Conservation (phyloP, 345 rosid species). For the Barbarea vulgaris region DNA sequence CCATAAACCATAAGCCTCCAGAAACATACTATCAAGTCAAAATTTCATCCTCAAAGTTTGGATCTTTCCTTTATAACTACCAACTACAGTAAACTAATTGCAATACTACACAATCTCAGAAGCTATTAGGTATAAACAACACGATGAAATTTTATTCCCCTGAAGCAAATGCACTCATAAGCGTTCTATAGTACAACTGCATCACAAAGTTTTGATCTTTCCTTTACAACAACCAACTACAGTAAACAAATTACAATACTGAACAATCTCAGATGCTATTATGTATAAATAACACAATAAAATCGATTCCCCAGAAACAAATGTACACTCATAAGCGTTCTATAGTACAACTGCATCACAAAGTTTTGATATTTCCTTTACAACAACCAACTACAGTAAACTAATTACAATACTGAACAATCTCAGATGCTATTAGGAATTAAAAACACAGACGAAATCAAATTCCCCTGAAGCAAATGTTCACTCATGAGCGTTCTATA, state of each 20-base stretch:
- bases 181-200: background rate
- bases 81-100: background rate
- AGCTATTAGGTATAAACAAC: constrained; percentile 18
- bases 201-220: background rate
- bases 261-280: background rate
- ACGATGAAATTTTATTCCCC: constrained; percentile 78
- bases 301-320: constrained; percentile 66
- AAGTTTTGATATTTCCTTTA: background rate
- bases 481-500: background rate
- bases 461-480: constrained; percentile 64
- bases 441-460: too few species aligned
- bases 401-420: too few species aligned
- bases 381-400: background rate
- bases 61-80: background rate
- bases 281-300: constrained; percentile 57
- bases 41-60: background rate
- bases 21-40: background rate
- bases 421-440: too few species aligned
- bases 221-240: background rate
- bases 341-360: background rate
- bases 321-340: background rate
- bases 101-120: background rate
- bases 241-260: background rate
- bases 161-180: constrained; percentile 36
- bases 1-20: background rate